Base-by-base conservation (phyloP, 805 yeast genomes). In the Isabelozyma pseudorhagii region DNA sequence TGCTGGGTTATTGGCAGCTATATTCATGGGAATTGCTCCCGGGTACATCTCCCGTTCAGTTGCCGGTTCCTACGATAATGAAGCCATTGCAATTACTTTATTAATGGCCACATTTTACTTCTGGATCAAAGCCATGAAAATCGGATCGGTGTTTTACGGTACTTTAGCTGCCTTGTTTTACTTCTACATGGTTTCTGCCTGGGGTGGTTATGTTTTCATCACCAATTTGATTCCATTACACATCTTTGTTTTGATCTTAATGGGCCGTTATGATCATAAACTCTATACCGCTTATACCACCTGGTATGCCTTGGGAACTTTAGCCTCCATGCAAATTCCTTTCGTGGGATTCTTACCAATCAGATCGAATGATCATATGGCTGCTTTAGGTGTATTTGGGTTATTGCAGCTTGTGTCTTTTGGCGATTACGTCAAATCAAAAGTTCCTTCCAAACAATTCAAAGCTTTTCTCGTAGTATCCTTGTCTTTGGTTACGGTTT, bases 131-230 rank as follows among this genome's bases (percentile, higher is more conserved):
- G 86, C 97, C 10, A 81, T 89, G 69, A 93, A 93, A 69, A 76
- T 87, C 39, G 99, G 99, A 43, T 89, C 97, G 1, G 84, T 92
- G 14, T 79, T 89, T 56, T 89, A 84, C 77, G 94, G 90, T 9
- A 77, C 93, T 2, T 72, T 87, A 58, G 84, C 97, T 28, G 96
- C 99, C 1, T 66, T 90, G 34, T 87, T 84, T 60, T 94, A 96
- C 75, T 94, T 96, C 71, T 94, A 94, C 78, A 94, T 94, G 99
- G 99, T 94, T 46, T 85, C 96, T 44, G 99, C 99, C 10, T 92
- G 99, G 97, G 99, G 99, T 77, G 99, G 99, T 27, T 94, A 94
- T 66, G 99, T 96, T 46, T 94, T 94, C 77, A 96, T 94, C 72
- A 94, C 99, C 51, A 94, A 94, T 74, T 83, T 96, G 78, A 90